Percentiles rank a stretch among this genome's conserved stretches.
Evolutionary conservation across 2,329 filamentous ascomycete genomes (phyloP).

Genomic region (Aureobasidium namibiae): DNA sequence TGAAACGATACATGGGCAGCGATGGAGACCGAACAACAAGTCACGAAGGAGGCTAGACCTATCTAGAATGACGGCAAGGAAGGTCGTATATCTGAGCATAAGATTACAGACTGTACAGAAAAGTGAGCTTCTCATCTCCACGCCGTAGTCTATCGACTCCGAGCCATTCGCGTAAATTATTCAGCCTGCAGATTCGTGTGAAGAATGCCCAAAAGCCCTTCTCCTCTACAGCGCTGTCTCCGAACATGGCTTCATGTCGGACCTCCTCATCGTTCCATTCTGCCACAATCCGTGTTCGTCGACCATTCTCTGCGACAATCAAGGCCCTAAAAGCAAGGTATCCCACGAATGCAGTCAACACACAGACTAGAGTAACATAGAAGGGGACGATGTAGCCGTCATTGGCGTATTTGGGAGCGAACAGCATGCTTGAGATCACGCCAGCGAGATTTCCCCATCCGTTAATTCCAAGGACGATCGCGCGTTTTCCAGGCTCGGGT

Average conservation of each 20-base stretch:
- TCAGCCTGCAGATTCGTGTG: conserved; percentile 14
- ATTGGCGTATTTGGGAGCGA: conserved; percentile 33
- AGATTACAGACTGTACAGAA: conserved; percentile 32
- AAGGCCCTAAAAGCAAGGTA: conserved; percentile 33
- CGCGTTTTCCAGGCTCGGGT: conserved; percentile 44
- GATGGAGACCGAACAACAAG: no score
- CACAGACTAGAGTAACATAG: conserved; percentile 33
- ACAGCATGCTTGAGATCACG: conserved; percentile 36
- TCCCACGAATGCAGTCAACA: conserved; percentile 31
- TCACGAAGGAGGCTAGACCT: no score
- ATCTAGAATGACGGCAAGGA: no score
- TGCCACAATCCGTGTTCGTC: conserved; percentile 22
- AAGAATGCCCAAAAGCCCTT: conserved; percentile 14
- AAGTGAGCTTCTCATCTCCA: conserved; percentile 41
- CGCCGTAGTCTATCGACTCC: conserved; percentile 28
- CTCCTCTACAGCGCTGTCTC: conserved; percentile 20
- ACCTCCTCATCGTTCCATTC: conserved; percentile 30
- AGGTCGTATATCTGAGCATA: no score
- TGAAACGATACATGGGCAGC: no score
- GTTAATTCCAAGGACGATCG: conserved; percentile 46
- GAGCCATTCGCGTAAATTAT: conserved; percentile 22
- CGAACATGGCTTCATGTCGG: conserved; percentile 28
- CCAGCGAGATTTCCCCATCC: conserved; percentile 46
- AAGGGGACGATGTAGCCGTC: conserved; percentile 36
- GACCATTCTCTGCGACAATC: conserved; percentile 32